Evolutionary conservation across 2,329 filamentous ascomycete genomes (phyloP), one percentile per base, ranked within the genome.

Genomic region (Dactylellina leptospora): DNA sequence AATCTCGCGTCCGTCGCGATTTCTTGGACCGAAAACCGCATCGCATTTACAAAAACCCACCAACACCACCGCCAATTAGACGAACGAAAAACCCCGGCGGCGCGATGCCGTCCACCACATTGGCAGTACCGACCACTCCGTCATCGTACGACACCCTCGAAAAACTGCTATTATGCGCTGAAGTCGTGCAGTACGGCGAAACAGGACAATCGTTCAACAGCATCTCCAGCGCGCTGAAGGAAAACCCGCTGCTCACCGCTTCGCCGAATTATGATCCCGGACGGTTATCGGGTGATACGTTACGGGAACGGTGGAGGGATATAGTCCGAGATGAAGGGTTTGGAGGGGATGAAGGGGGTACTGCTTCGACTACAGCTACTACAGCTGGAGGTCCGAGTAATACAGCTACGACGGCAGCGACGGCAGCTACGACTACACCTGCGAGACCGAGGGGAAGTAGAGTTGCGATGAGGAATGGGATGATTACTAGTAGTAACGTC

Each of bases 31-130:
- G n/a, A n/a, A n/a, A n/a, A 13, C 3, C 25, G 10, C 13, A 48
- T 20, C 25, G 27, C 44, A 9, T 20, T 20, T 11, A 18, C 8
- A 51, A 30, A 30, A 2, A 4, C 6, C 27, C 6, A 6, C 9
- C 38, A 16, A 4, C 9, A 16, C 38, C 38, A 42, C n/a, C 9
- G 38, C 38, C 8, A 9, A 42, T 33, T 13, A 6, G 30, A 33
- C 13, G 30, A 33, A 13, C 30, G 6, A 33, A 33, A 33, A 13
- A 33, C 30, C 6, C 30, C 6, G 30, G 30, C 30, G n/a, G n/a
- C n/a, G n/a, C 56, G 54, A 71, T 71, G 66, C 66, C 66, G 58
- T 71, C 66, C 58, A 71, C 66, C 16, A 62, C 66, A 45, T 53
- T 60, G 22, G 38, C 60, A 36, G 20, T 30, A 22, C 59, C 66